phyloP scores from a whole-genome alignment of 768 basidiomycete genomes.

The Asterophora lycoperdoides region DNA sequence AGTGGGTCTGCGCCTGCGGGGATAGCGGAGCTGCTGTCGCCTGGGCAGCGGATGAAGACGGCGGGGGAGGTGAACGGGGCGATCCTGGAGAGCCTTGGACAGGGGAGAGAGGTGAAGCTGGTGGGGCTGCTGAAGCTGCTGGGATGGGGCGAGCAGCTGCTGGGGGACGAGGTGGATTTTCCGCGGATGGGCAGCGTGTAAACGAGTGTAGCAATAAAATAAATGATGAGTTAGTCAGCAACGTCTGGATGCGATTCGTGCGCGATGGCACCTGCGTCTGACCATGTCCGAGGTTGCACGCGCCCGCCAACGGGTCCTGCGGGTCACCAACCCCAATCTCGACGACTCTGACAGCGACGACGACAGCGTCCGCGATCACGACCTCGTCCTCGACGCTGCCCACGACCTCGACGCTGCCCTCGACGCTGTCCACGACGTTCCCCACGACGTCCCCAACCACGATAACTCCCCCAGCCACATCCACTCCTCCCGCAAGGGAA shows the following conservation, averaged over 20 bases:
- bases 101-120: conserved; percentile 90
- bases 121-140: conserved; percentile 77
- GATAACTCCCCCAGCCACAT: conserved; percentile 9
- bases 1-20: conserved; percentile 53
- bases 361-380: no score
- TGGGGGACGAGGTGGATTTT: conserved; percentile 76
- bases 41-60: conserved; percentile 89
- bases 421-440: no score
- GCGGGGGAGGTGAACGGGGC: conserved; percentile 95
- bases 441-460: not conserved
- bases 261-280: not conserved
- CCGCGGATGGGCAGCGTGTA: conserved; percentile 57
- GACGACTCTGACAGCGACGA: conserved; percentile 34
- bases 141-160: conserved; percentile 81
- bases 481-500: conserved; percentile 28
- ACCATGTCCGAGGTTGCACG: conserved; percentile 61
- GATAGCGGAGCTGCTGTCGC: conserved; percentile 78
- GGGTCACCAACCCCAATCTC: conserved; percentile 60
- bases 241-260: not conserved
- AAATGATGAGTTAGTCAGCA: conserved; percentile 8
- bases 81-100: conserved; percentile 86
- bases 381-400: no score
- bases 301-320: conserved; percentile 39
- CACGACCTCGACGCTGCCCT: no score
- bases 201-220: not conserved